Percentiles rank a stretch among this genome's conserved stretches.
These are phyloP conservation scores for Penicillium sp. DNA, from an alignment of 2,329 filamentous ascomycete species.

Conservation along the genomic window DNA sequence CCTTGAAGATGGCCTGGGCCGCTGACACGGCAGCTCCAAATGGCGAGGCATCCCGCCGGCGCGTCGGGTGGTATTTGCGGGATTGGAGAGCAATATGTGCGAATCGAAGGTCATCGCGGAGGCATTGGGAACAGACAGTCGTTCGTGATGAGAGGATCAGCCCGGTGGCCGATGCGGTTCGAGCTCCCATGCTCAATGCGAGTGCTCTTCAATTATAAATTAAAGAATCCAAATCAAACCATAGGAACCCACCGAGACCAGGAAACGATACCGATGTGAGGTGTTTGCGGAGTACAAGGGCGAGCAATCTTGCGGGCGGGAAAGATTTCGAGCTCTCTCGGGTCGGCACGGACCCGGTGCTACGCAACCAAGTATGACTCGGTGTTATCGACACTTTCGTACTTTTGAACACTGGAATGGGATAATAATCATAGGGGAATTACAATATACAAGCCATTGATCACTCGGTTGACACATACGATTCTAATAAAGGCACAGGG, in stretches of 20 bases:
- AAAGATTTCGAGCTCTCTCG: slow-evolving; percentile 31
- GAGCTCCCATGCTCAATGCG: slow-evolving; percentile 38
- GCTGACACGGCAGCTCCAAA: slow-evolving; percentile 50
- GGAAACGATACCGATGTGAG: not conserved
- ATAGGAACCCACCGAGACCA: slow-evolving; percentile 7
- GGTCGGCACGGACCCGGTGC: slow-evolving; percentile 25
- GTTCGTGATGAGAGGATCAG: slow-evolving; percentile 35
- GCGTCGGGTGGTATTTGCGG: slow-evolving; percentile 41
- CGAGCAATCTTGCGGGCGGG: slow-evolving; percentile 18
- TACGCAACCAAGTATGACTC: not conserved
- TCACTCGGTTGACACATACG: not conserved
- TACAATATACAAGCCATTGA: not conserved
- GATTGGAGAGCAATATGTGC: slow-evolving; percentile 25
- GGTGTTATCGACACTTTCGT: not conserved
- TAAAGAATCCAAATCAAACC: slow-evolving; percentile 1
- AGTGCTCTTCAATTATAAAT: slow-evolving; percentile 6
- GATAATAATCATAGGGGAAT: too few species aligned
- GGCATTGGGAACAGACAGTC: slow-evolving; percentile 43
- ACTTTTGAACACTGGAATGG: not conserved
- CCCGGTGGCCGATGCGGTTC: slow-evolving; percentile 36
- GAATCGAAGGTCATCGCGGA: slow-evolving; percentile 34
- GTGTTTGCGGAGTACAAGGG: slow-evolving; percentile 7
- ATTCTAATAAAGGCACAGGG: slow-evolving; percentile 3
- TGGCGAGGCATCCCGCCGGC: slow-evolving; percentile 40
- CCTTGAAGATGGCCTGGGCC: slow-evolving; percentile 50